These are phyloP conservation scores for Macrophomina phaseolina DNA, from an alignment of 2,329 filamentous ascomycete genomes.

Conservation along the genomic window DNA sequence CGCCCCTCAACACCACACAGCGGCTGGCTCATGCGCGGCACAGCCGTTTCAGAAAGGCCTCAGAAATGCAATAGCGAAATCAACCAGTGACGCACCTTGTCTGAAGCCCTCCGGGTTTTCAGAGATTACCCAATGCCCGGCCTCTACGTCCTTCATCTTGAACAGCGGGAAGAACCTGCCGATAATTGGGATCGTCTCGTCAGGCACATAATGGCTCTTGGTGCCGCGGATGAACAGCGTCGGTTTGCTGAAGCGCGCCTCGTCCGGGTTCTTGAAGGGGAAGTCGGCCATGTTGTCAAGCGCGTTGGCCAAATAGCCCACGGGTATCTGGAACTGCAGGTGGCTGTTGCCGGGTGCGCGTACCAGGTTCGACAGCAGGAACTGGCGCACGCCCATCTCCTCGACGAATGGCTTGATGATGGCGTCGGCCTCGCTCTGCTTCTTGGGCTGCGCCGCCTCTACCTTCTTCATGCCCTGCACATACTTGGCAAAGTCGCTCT, in stretches of 20 bases:
- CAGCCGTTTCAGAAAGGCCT: constrained; percentile 33
- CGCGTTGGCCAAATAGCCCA: constrained; percentile 70
- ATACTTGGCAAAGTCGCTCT: constrained; percentile 78
- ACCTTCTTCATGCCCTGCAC: constrained; percentile 84
- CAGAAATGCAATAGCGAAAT: constrained; percentile 34
- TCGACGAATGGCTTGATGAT: constrained; percentile 67
- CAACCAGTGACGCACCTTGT: constrained; percentile 14
- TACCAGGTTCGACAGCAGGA: constrained; percentile 85
- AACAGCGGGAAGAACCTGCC: constrained; percentile 84
- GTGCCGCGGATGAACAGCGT: constrained; percentile 82
- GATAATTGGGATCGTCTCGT: constrained; percentile 79
- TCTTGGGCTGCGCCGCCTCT: constrained; percentile 69
- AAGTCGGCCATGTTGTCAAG: constrained; percentile 85
- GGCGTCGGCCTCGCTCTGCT: constrained; percentile 77
- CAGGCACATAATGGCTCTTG: constrained; percentile 77
- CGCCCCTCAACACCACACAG: neutral
- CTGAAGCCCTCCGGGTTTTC: constrained; percentile 79
- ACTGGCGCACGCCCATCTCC: constrained; percentile 81
- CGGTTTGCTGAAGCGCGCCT: constrained; percentile 73
- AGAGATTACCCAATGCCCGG: constrained; percentile 89
- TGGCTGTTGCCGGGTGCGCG: constrained; percentile 58
- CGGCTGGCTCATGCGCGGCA: constrained; percentile 1
- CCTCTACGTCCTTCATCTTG: constrained; percentile 73
- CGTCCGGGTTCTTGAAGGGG: constrained; percentile 77
- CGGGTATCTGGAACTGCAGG: constrained; percentile 79